A percentile compares a stretch with the other conserved stretches of the same genome.
Conservation (phyloP, 139 green algal genomes). For the Chlamydomonas eustigma region DNA sequence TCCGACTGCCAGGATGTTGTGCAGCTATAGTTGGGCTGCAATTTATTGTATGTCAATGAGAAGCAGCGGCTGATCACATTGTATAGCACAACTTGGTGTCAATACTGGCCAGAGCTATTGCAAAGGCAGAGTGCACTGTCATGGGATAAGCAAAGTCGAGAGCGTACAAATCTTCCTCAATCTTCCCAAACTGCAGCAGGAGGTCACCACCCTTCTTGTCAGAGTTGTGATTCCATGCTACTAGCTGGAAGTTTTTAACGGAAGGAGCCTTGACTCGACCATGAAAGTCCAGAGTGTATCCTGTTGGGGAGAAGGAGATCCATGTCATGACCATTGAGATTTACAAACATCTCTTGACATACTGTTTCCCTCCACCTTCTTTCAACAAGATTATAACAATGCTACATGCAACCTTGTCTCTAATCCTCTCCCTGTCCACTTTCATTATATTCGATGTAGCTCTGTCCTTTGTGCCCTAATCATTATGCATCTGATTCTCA, state of each 20-base stretch:
- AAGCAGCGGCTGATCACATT: constrained; percentile 20
- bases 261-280: constrained; percentile 80
- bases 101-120: constrained; percentile 40
- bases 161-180: constrained; percentile 76
- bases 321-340: too few relatives aligned
- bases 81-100: constrained; percentile 56
- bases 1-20: too few relatives aligned
- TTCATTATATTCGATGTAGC: too few relatives aligned
- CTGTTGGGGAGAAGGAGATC: constrained; percentile 26
- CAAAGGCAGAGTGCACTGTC: constrained; percentile 74
- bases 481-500: constrained; percentile 4
- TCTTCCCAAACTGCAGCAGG: constrained; percentile 75
- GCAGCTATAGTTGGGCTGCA: neutral
- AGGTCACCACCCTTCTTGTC: constrained; percentile 51
- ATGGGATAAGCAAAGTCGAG: constrained; percentile 87
- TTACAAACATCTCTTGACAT: too few relatives aligned
- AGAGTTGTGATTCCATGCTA: constrained; percentile 60
- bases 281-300: constrained; percentile 95
- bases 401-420: too few relatives aligned
- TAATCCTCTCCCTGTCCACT: too few relatives aligned
- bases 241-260: constrained; percentile 97
- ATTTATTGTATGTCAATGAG: too few relatives aligned
- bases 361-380: too few relatives aligned
- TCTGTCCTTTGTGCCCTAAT: too few relatives aligned
- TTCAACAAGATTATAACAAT: too few relatives aligned